Evolutionary conservation across 192 early-diverging fungal genomes (phyloP).

Genomic region (Dispira simplex): DNA sequence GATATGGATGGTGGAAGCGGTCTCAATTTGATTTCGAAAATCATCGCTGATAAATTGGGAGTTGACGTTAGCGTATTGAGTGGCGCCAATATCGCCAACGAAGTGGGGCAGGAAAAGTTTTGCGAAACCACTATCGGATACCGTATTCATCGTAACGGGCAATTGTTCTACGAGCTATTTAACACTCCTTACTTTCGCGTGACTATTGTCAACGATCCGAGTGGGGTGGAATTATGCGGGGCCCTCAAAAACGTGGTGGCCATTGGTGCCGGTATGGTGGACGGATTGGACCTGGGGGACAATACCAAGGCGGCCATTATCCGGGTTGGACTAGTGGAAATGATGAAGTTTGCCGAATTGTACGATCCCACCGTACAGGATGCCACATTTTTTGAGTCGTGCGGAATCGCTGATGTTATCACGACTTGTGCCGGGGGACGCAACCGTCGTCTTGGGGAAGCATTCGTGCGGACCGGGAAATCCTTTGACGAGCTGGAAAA

Average conservation of each 20-base stretch:
- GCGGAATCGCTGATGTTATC: constrained; percentile 92
- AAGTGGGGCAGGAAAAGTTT: constrained; percentile 87
- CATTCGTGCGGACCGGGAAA: constrained; percentile 81
- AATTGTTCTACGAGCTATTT: constrained; percentile 66
- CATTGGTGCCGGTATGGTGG: constrained; percentile 86
- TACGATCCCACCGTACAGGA: constrained; percentile 71
- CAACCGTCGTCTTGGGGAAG: constrained; percentile 86
- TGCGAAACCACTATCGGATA: constrained; percentile 93
- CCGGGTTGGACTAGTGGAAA: constrained; percentile 86
- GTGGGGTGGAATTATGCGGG: constrained; percentile 93
- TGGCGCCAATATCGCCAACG: constrained; percentile 96
- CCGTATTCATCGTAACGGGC: constrained; percentile 45
- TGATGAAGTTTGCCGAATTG: constrained; percentile 79
- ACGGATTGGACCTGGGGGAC: constrained; percentile 83
- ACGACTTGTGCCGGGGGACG: constrained; percentile 96
- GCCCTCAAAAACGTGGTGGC: constrained; percentile 99
- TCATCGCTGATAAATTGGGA: neutral
- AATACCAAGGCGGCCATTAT: constrained; percentile 99
- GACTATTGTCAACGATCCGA: constrained; percentile 66
- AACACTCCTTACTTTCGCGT: constrained; percentile 83
- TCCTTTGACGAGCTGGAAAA: constrained; percentile 81
- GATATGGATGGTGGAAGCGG: constrained; percentile 43
- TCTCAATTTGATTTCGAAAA: too few relatives aligned
- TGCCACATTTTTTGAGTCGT: constrained; percentile 93
- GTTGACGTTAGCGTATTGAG: constrained; percentile 54